Base-by-base conservation (phyloP, 257 asterid genomes). In the Oldenlandia corymbosa region DNA sequence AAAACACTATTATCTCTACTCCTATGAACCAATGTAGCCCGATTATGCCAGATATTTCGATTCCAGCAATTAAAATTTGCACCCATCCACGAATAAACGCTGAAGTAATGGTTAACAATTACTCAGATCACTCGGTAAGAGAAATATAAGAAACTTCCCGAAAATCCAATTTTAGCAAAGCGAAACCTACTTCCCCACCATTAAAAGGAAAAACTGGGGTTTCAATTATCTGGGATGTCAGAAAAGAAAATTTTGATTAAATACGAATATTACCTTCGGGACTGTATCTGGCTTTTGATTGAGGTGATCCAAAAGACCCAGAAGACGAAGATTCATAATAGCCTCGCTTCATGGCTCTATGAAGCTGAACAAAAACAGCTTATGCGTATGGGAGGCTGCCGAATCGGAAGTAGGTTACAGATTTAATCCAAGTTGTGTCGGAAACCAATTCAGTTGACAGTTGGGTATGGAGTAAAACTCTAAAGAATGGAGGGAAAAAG, bases 311-410 rank as follows among this genome's bases (percentile, higher is more conserved):
- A 50, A 32, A 61, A 67, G 91, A 78, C 76, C 78, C 82, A 4
- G 95, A 86, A 28, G 98, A 72, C 36, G 99, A 80, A 65, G 96
- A 83, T 50, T 83, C 95, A 60, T 73, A 76, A 77, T 84, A 90
- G 41, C 92, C 74, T 72, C 99, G 80, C 80, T 93, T 93, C 99
- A 92, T 92, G 60, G 43, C 52, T 41, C 51, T 62, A 49, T 27
- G 43, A 49, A 45, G 5, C 45, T 20, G 36, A 30, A 14, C 5
- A 28, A 23, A 8, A 31, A 61, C 10, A 30, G 55, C 55, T 54
- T 28, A 30, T 42, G 18, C 27, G 47, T 67, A 18, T 3, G 10
- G 20, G 58, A 4, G 56, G n/a, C 34, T 24, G 36, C 24, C 43
- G 48, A 60, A 68, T 68, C 48, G 60, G 52, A n/a, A 45, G 48